Base-by-base conservation (phyloP, 495 filamentous ascomycete species). In the Trichocladium uniseriatum region DNA sequence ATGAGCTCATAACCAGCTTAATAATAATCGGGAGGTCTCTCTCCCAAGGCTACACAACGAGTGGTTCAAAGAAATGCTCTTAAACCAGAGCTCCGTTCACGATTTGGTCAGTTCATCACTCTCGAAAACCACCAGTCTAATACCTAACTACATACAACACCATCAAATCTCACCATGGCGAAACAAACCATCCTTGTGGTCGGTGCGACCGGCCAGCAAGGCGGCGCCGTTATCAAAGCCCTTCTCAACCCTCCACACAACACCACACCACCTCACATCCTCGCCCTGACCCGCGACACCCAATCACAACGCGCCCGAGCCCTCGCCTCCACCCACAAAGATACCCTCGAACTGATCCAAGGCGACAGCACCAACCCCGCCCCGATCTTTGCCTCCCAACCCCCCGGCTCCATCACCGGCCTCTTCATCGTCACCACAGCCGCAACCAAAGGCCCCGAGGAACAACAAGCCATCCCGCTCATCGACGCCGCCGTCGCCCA, bases 171-270 rank as follows among this genome's bases (percentile, higher is more conserved):
- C 27, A 29, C 7, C 37, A 60, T 60, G 57, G 39, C 61, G 6
- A 16, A 54, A 7, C 43, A 43, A 13, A 65, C 46, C 31, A 58
- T 65, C 21, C 59, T 65, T 38, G 61, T 89, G 48, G 80, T 82
- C 18, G 84, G 84, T 16, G 84, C 81, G 5, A 89, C 82, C 1
- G 83, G 83, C 59, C 77, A 84, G 52, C 86, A 89, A 63, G 85
- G 86, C 48, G 74, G 79, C 22, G 70, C 75, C 11, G 63, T 82
- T 29, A 69, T 89, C 56, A 62, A 74, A 4, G 75, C 71, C 43
- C 76, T 89, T 28, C 63, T 82, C 15, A 40, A 55, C 13, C 64
- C 5, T 40, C 67, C 35, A 38, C n/a, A n/a, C n/a, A n/a, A n/a
- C n/a, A n/a, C n/a, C n/a, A 52, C 3, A 47, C 65, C n/a, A 6